Evolutionary conservation across 805 yeast genomes (phyloP), one percentile per base, ranked within the genome.

Genomic region (Geotrichum ghanense): DNA sequence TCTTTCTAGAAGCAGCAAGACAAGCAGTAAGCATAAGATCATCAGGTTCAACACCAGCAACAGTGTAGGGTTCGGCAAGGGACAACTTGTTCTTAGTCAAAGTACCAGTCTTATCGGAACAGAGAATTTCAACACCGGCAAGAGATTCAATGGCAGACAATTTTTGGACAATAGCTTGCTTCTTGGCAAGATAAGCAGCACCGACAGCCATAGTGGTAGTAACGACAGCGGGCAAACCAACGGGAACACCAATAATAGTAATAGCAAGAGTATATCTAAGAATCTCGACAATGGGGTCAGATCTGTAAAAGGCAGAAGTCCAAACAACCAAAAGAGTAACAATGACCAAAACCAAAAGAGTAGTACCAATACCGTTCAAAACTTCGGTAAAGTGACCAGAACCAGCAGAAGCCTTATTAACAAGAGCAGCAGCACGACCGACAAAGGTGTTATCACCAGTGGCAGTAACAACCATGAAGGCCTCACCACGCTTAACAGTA

Each of bases 151-250:
- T 88, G 58, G 96, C 96, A 69, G 95, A 84, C 64, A 88, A 77
- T 69, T 88, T 88, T 73, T 88, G 96, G 62, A 88, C 97, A 76
- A 88, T 88, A 60, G 96, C 96, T 73, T 86, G 86, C 73, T 87
- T 88, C 79, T 87, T 85, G 63, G 96, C 96, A 66, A 88, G 76
- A 83, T 88, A 86, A 66, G 96, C 95, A 69, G 96, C 97, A 81
- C 97, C 97, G 72, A 89, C 97, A 70, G 97, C 97, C 96, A 88
- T 87, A 69, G 96, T 88, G 63, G 95, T 88, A 76, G 96, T 88
- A 59, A 87, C 95, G 65, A 88, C 96, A 68, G 95, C 95, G 70
- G 96, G 96, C 68, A 88, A 80, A 83, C 96, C 96, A 58, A 88
- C 96, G 69, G 96, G 96, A 60, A 88, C 96, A 82, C 96, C 96